Base-by-base conservation (phyloP, 1,284 basidiomycete species). In the Apiotrichum montevideense region DNA sequence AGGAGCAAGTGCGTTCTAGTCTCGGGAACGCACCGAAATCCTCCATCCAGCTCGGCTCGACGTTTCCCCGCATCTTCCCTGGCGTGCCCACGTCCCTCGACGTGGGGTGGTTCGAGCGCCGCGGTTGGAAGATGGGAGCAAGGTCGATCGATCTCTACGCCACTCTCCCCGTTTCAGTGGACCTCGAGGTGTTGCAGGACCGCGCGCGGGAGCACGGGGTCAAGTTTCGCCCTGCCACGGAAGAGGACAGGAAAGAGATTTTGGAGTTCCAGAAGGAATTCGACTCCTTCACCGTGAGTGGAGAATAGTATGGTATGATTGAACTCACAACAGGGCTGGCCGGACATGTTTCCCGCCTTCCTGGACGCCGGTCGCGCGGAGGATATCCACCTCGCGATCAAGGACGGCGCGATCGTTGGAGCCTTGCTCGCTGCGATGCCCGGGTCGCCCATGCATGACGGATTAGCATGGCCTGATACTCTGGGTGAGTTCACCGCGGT, bases 1-100 rank as follows among this genome's bases (percentile, higher is more conserved):
- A 29, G 29, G 29, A 29, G 3, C 29, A 29, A 29, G 29, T 29
- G 3, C 29, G 37, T 29, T 29, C 29, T 29, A 29, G 29, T 29
- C 29, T 29, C 3, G 29, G 29, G 29, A 29, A 29, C 29, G 29
- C 29, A 29, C 29, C 29, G 29, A 29, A 29, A 29, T 29, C 29
- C 29, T 29, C 29, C 29, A 49, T 67, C 29, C 61, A 63, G 52
- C 58, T 67, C n/a, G 66, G 66, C n/a, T 58, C 56, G 13, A 52
- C 44, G 3, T 67, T 64, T 33, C 66, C 66, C 2, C 57, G 66
- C 13, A 62, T 67, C 43, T 67, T 64, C 46, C 66, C 66, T 35
- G 66, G 66, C 32, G 35, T 66, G 10, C 66, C 66, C 3, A 51
- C 45, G 4, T 29, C 29, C 29, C 40, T 57, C 10, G 50, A 50